Percentiles rank a stretch among this genome's conserved stretches.
Conservation (phyloP, 2,329 filamentous ascomycete species). For the Ilyonectria mors-panacis region DNA sequence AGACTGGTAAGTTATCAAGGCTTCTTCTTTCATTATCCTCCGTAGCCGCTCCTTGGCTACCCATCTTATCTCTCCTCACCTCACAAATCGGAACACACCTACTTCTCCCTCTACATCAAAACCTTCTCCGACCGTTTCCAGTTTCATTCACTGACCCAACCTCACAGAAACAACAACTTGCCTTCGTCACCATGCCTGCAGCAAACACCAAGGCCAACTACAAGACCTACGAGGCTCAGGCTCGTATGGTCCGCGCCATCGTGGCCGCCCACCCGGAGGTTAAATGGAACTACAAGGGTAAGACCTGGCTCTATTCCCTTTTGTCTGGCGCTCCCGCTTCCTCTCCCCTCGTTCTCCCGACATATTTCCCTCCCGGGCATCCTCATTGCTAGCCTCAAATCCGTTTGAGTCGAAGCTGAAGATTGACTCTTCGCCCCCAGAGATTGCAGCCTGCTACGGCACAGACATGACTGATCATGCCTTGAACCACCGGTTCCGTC, state of each 20-base stretch:
- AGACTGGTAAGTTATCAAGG: background rate
- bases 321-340: constrained; percentile 14
- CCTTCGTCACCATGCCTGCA: constrained; percentile 59
- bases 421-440: constrained; percentile 57
- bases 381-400: constrained; percentile 16
- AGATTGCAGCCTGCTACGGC: constrained; percentile 63
- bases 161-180: background rate
- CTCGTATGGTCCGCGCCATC: constrained; percentile 73
- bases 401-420: constrained; percentile 42
- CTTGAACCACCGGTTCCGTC: constrained; percentile 68
- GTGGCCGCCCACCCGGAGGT: constrained; percentile 69
- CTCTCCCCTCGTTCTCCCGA: background rate
- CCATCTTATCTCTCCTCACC: too few relatives aligned
- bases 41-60: background rate
- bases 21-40: background rate
- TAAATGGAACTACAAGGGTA: constrained; percentile 75
- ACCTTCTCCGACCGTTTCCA: background rate
- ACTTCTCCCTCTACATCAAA: background rate
- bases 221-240: constrained; percentile 71
- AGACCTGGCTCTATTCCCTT: constrained; percentile 46
- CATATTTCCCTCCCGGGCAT: background rate
- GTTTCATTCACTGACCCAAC: constrained; percentile 4
- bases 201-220: constrained; percentile 66
- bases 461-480: constrained; percentile 64
- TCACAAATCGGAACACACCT: too few relatives aligned